These are phyloP conservation scores for Aspergillus neoniger DNA, from an alignment of 2,329 filamentous ascomycete species.

Conservation along the genomic window DNA sequence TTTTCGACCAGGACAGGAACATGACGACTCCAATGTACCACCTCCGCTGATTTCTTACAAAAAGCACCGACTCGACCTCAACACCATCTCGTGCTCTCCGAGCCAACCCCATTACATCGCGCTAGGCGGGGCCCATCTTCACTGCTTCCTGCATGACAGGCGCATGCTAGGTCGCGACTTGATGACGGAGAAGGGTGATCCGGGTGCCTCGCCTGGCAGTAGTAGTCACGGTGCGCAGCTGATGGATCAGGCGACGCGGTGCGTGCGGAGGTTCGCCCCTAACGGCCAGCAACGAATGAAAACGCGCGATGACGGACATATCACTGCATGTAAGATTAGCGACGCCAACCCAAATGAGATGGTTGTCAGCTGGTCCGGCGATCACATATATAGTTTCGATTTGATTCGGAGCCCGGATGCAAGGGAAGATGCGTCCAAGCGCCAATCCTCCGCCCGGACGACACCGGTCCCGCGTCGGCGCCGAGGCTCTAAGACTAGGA, in stretches of 20 bases:
- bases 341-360: conserved; percentile 69
- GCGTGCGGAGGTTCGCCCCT: conserved; percentile 67
- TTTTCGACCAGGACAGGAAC: conserved; percentile 41
- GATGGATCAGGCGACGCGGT: conserved; percentile 62
- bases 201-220: conserved; percentile 42
- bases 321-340: conserved; percentile 71
- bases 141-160: conserved; percentile 69
- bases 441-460: conserved; percentile 27
- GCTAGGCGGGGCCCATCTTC: conserved; percentile 66
- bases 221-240: conserved; percentile 55
- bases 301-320: conserved; percentile 60
- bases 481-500: conserved; percentile 47
- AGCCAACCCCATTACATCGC: conserved; percentile 71
- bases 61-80: conserved; percentile 63
- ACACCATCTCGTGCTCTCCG: conserved; percentile 68
- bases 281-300: conserved; percentile 54
- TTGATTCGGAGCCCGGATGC: conserved; percentile 61
- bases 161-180: conserved; percentile 66
- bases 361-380: conserved; percentile 68
- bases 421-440: conserved; percentile 41
- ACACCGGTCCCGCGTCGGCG: conserved; percentile 32
- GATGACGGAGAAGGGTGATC: conserved; percentile 54
- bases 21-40: conserved; percentile 56
- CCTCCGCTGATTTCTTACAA: conserved; percentile 69
- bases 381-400: conserved; percentile 68